Evolutionary conservation across 805 yeast species (phyloP), one percentile per base, ranked within the genome.

Genomic region (Saccharomycopsis babjevae): DNA sequence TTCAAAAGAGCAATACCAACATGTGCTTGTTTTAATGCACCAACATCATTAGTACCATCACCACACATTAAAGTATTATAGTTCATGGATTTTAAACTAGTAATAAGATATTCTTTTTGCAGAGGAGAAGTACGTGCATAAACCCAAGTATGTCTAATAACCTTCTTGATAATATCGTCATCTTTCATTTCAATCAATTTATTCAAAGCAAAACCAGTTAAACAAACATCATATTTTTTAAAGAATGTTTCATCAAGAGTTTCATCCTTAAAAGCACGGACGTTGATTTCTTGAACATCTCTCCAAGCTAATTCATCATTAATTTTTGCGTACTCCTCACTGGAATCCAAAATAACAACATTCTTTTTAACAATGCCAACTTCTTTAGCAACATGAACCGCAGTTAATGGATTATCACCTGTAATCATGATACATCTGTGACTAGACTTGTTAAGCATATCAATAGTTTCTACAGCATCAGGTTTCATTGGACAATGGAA

Each of bases 11-110:
- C 99, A 71, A 94, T 89, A 78, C 99, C 99, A 70, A 94, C 87
- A 70, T 94, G 96, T 1, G 99, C 98, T 77, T 94, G 98, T 74
- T 94, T 94, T 75, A 94, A 82, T 59, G 99, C 99, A 74, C 99
- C 99, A 57, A 94, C 99, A 78, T 94, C 99, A 71, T 94, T 94
- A n/a, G 99, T 94, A 75, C 99, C 99, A 76, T 94, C 99, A 79
- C 99, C 99, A 76, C 99, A 94, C 99, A 94, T 94, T 68, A 94
- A 80, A 28, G 98, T 94, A 70, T 83, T 87, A 75, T 93, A 94
- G 30, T 97, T 97, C 72, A 89, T 80, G 64, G 83, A 85, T 73
- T 93, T 94, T 72, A 89, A 82, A 43, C 91, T 82, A 64, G 84
- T 86, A 69, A 94, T 79, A 68, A 94, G 85, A 67, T 87, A 90